Evolutionary conservation across 2,329 filamentous ascomycete species (phyloP).

Genomic region (Xylariales sp.): DNA sequence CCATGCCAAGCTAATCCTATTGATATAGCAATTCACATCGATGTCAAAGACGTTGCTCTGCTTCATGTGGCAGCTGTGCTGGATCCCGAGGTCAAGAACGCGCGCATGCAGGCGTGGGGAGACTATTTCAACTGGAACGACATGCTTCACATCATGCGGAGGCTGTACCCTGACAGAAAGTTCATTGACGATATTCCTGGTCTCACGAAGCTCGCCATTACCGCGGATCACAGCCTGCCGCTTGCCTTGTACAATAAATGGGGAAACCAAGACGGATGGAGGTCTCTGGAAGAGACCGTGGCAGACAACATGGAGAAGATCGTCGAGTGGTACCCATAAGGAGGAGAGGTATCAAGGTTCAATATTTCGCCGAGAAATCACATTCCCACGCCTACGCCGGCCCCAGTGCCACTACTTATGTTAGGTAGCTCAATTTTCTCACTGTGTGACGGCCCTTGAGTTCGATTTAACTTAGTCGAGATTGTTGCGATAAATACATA

Average conservation of each 20-base stretch:
- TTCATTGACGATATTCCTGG: not conserved
- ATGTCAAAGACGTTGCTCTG: slow-evolving; percentile 4
- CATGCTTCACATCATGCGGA: not conserved
- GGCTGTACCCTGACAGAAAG: not conserved
- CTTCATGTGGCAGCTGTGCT: slow-evolving; percentile 5
- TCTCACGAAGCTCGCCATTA: not conserved
- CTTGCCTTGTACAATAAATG: not conserved
- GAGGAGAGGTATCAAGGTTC: no score
- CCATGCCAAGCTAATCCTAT: no score
- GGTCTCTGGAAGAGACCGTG: slow-evolving; percentile 1
- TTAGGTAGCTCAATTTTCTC: no score
- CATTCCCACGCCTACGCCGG: no score
- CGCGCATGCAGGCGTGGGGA: slow-evolving; percentile 2
- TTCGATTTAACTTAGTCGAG: no score
- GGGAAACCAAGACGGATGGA: not conserved
- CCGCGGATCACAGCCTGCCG: not conserved
- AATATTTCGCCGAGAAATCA: no score
- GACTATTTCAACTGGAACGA: slow-evolving; percentile 6
- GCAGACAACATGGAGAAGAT: no score
- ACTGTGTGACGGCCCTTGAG: no score
- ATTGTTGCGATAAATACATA: no score
- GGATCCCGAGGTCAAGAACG: not conserved
- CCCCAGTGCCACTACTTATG: no score
- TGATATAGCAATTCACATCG: not conserved
- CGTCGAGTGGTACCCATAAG: no score